Conservation (phyloP, 352 stramenopile species). For the Phytophthora kernoviae region DNA sequence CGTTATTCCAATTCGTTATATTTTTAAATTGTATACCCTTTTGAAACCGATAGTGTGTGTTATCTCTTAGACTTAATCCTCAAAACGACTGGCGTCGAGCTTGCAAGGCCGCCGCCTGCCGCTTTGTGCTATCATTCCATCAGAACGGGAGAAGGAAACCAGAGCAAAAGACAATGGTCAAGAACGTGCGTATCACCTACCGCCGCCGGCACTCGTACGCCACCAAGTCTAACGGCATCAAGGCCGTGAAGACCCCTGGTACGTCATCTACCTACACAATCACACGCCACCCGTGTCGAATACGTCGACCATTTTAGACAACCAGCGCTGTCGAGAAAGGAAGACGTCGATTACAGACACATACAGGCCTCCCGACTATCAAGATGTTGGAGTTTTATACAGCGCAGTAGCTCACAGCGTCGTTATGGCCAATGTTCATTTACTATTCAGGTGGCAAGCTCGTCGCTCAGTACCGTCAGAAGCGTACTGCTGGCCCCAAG, state of each 20-base stretch:
- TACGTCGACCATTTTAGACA: neutral
- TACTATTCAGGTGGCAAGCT: conserved; percentile 90
- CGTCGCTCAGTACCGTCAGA: conserved; percentile 95
- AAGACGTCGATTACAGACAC: too few species aligned
- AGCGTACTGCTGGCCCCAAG: conserved; percentile 93
- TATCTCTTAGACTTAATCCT: neutral
- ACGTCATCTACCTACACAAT: conserved; percentile 29
- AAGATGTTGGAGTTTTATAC: too few species aligned
- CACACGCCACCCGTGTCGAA: too few species aligned
- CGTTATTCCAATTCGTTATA: neutral
- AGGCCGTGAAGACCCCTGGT: conserved; percentile 97
- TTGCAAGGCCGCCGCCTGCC: conserved; percentile 24
- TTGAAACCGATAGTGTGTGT: conserved; percentile 1
- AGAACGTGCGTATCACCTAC: conserved; percentile 96
- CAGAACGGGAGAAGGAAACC: conserved; percentile 74
- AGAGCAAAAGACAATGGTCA: conserved; percentile 85
- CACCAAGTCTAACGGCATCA: conserved; percentile 94
- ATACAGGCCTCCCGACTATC: neutral
- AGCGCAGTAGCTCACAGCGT: neutral
- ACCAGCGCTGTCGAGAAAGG: neutral
- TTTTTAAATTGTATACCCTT: neutral
- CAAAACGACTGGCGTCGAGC: conserved; percentile 61
- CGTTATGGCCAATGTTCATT: neutral
- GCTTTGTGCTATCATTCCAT: conserved; percentile 48
- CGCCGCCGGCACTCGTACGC: conserved; percentile 97